Base-by-base conservation (phyloP, 108 stramenopile genomes). In the Cylindrotheca fusiformis region DNA sequence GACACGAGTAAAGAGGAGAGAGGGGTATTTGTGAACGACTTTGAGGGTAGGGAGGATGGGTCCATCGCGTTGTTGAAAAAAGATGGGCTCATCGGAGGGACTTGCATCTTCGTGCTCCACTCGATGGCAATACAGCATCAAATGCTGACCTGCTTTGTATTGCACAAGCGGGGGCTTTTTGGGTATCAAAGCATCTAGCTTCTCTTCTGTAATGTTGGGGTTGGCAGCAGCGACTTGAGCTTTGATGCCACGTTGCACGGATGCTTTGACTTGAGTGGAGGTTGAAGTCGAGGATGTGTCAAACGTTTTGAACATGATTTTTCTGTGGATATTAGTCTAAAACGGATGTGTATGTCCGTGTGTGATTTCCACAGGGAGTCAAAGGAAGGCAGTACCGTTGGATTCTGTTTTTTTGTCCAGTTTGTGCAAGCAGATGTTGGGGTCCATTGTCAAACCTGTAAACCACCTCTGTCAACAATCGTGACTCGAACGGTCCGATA, bases 41-140 rank as follows among this genome's bases (percentile, higher is more conserved):
- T 81, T 75, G n/a, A 97, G 73, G 6, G 95, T 88, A 12, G 97
- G 97, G 48, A 92, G 80, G 36, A 93, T 94, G 10, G 94, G 97
- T 3, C 97, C 96, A 80, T 96, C 96, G 21, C 97, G 79, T 27
- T 95, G 82, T 60, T 95, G 88, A 63, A 95, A 97, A 63, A 97
- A 91, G 22, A 95, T 52, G 4, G 95, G 92, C 55, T 91, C 89
- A 30, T 92, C 76, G 24, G 74, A 59, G 17, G 82, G 73, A 47
- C 76, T 78, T n/a, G 68, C 60, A 32, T 61, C 66, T 55, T 76
- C 75, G n/a, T 52, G 69, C 10, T 69, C 83, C 8, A 72, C 51
- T 30, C 72, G 75, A 45, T 74, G 69, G 60, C 88, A 92, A 68
- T 89, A 93, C 0, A 93, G 55, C 85, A 88, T 87, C 57, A 93